A percentile compares a stretch with the other conserved stretches of the same genome.
These are phyloP conservation scores for Crithidia bombi DNA, from an alignment of 208 protist genomes.

Conservation along the genomic window DNA sequence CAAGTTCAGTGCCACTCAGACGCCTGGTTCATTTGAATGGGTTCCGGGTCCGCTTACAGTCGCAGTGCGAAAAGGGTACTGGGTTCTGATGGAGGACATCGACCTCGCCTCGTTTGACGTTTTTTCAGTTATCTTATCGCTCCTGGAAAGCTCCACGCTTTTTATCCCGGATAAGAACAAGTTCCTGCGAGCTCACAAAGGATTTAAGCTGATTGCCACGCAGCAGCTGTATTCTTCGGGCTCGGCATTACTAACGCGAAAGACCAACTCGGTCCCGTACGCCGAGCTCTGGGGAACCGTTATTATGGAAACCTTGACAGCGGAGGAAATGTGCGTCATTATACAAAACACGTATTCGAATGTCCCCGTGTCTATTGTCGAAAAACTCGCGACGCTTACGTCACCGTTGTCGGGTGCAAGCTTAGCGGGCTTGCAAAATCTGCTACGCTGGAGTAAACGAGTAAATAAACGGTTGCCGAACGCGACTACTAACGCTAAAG, in stretches of 20 bases:
- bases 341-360: slow-evolving; percentile 49
- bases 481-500: slow-evolving; percentile 27
- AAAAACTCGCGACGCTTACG: slow-evolving; percentile 45
- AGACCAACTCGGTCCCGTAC: slow-evolving; percentile 73
- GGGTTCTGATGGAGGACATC: slow-evolving; percentile 99
- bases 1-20: slow-evolving; percentile 98
- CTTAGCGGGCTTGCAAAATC: slow-evolving; percentile 74
- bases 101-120: slow-evolving; percentile 98
- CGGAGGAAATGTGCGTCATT: slow-evolving; percentile 65
- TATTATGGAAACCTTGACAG: slow-evolving; percentile 74
- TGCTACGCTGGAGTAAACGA: slow-evolving; percentile 94
- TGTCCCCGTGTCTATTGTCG: slow-evolving; percentile 53
- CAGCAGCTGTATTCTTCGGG: slow-evolving; percentile 77
- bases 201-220: slow-evolving; percentile 92
- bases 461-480: slow-evolving; percentile 60
- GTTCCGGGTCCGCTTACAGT: slow-evolving; percentile 96
- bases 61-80: slow-evolving; percentile 95
- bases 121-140: slow-evolving; percentile 95
- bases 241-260: slow-evolving; percentile 52
- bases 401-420: slow-evolving; percentile 29
- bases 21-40: slow-evolving; percentile 98
- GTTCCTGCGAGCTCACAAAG: slow-evolving; percentile 82
- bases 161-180: slow-evolving; percentile 97
- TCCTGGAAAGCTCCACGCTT: slow-evolving; percentile 95
- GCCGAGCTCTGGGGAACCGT: slow-evolving; percentile 81